Evolutionary conservation across 805 yeast species (phyloP).

Genomic region (Ogataea henricii): DNA sequence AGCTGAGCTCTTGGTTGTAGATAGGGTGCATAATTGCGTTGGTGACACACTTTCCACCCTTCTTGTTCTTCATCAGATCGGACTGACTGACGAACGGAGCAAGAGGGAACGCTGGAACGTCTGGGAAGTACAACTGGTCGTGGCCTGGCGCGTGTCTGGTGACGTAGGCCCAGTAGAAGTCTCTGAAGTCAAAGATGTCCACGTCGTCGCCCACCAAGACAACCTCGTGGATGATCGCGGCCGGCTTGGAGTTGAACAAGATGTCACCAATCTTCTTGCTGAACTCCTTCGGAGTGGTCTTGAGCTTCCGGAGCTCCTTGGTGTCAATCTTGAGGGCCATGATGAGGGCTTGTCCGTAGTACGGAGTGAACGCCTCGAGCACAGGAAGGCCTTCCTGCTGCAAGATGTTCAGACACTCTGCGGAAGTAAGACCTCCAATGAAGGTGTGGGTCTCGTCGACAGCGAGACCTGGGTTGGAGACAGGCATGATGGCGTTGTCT

Average conservation of each 20-base stretch:
- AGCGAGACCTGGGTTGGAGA: slow-evolving; percentile 31
- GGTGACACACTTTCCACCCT: slow-evolving; percentile 32
- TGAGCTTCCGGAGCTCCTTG: slow-evolving; percentile 24
- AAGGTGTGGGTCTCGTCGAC: slow-evolving; percentile 34
- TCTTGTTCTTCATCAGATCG: slow-evolving; percentile 16
- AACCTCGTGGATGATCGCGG: slow-evolving; percentile 28
- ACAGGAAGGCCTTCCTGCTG: slow-evolving; percentile 21
- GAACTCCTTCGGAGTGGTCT: slow-evolving; percentile 23
- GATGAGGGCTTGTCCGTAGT: slow-evolving; percentile 31
- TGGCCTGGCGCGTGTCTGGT: slow-evolving; percentile 32
- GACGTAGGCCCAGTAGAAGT: slow-evolving; percentile 32
- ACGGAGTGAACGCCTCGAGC: slow-evolving; percentile 30
- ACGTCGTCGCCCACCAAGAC: slow-evolving; percentile 32
- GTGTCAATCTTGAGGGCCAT: slow-evolving; percentile 26
- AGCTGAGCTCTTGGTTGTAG: slow-evolving; percentile 21
- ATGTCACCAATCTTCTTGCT: slow-evolving; percentile 25
- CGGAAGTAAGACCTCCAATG: slow-evolving; percentile 28
- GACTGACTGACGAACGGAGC: slow-evolving; percentile 29
- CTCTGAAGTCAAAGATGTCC: slow-evolving; percentile 30
- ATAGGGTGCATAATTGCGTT: slow-evolving; percentile 28
- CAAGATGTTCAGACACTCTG: slow-evolving; percentile 17
- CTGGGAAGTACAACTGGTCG: slow-evolving; percentile 25
- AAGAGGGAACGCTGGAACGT: slow-evolving; percentile 25
- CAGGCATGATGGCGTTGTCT: slow-evolving; percentile 30
- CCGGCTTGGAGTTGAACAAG: slow-evolving; percentile 20